Evolutionary conservation across 106 monocot species (phyloP).

Genomic region (Vanilla planifolia): DNA sequence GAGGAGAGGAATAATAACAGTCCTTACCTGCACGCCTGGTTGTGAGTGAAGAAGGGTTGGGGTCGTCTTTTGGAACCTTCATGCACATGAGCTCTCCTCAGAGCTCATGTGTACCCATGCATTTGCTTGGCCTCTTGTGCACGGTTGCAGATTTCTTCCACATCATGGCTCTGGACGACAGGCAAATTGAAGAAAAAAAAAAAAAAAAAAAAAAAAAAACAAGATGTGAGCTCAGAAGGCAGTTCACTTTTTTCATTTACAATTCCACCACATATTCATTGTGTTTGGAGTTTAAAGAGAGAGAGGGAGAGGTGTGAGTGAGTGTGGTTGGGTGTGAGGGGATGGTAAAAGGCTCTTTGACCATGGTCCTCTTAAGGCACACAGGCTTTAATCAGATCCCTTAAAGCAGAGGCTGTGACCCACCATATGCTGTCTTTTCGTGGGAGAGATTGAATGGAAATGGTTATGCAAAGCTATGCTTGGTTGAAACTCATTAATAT

Average conservation of each 20-base stretch:
- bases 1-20: not conserved
- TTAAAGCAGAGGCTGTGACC: not conserved
- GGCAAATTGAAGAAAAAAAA: not conserved
- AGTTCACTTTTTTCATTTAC: slow-evolving; percentile 1
- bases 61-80: not conserved
- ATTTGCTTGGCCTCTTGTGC: not conserved
- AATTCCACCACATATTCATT: not conserved
- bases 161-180: not conserved
- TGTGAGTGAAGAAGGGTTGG: not conserved
- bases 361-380: not conserved
- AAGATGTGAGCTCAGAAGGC: not conserved
- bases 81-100: not conserved
- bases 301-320: slow-evolving; percentile 8
- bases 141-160: not conserved
- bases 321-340: not conserved
- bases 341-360: not conserved
- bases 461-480: not conserved
- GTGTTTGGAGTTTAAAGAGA: slow-evolving; percentile 1
- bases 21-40: not conserved
- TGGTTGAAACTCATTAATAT: too few relatives aligned
- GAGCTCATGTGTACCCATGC: not conserved
- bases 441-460: not conserved
- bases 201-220: not conserved
- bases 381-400: not conserved
- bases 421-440: not conserved